Evolutionary conservation across 1,284 basidiomycete species (phyloP), one percentile per base, ranked within the genome.

Genomic region (Leccinum laetum): DNA sequence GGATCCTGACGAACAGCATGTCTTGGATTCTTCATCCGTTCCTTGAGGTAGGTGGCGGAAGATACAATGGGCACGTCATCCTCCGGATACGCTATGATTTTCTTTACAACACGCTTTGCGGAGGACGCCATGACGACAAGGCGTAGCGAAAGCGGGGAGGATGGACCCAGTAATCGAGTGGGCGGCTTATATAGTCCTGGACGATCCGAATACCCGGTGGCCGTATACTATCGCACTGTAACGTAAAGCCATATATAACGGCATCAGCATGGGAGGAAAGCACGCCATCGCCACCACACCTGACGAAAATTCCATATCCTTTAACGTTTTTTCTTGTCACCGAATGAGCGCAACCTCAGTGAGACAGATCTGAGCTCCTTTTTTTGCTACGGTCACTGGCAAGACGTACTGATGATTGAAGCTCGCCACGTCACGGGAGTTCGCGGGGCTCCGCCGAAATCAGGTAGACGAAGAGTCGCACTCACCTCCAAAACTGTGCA

Each of bases 51-150:
- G 58, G 88, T 82, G 13, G 77, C 77, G 41, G 82, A 80, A 24
- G 88, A 84, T 61, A 91, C 78, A 55, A 87, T 79, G 18, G 88
- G 84, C 2, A 87, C 82, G 4, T 76, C 73, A 6, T 86, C 79
- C 61, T 92, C 88, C 13, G 87, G 86, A 70, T 89, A 82, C 10
- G 80, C 85, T 61, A 93, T 81, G 58, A 87, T 69, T 59, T 81
- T 82, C 78, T 91, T 91, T 29, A 82, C 84, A 44, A 82, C 68
- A 18, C 84, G 87, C 29, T 78, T 79, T 32, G 78, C 79, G 60
- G 78, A 77, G 62, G 77, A 75, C 64, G 81, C 71, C 83, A 85
- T 86, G 35, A 14, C 35, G 32, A 26, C 52, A 24, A 14, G 52
- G 24, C 52, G 52, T 16, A 53, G 46, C 18, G 46, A 49, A 49